Base-by-base conservation (phyloP, 176 grass and related monocot genomes). In the Hyparrhenia diplandra region DNA sequence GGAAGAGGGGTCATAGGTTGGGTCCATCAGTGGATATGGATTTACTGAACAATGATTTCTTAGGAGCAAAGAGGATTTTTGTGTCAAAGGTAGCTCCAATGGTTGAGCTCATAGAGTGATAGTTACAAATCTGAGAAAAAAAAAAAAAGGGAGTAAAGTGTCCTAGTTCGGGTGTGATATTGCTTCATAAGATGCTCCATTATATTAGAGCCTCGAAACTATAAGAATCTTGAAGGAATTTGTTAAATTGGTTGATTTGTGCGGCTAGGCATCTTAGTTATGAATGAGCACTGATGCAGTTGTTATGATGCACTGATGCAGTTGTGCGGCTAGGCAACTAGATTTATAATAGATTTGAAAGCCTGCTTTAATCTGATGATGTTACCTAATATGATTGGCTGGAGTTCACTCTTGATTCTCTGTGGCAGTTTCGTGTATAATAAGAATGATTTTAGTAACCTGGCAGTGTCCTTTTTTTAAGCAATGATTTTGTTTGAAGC, bases 371-470 rank as follows among this genome's bases (percentile, higher is more conserved):
- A 42, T 45, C n/a, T 47, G 64, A 47, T 72, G 77, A 46, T 70
- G 71, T 89, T 76, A 57, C 82, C 1, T 42, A 28, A 70, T 80
- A 76, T 80, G 76, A 85, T 88, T 88, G 69, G 86, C 49, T 69
- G 71, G 41, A 34, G 31, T 89, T 64, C 64, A 2, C 55, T 65
- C 42, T 71, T 85, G 64, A 85, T 89, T 80, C 71, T 65, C 34
- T 63, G 21, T 63, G 35, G 17, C 7, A 45, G 28, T 37, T 74
- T 45, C 59, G 62, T 21, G 58, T 84, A 80, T 59, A 59, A 52
- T 69, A 74, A 63, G 39, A 80, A 61, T 54, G 37, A 42, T 80
- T 84, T 84, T 34, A 71, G 54, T 80, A 84, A 85, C 40, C 59
- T 89, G 23, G 10, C 4, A 75, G 54, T 69, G 55, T 54, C 1